Evolutionary conservation across 441 rosid genomes (phyloP), one percentile per base, ranked within the genome.

Genomic region (Gossypium aridum): DNA sequence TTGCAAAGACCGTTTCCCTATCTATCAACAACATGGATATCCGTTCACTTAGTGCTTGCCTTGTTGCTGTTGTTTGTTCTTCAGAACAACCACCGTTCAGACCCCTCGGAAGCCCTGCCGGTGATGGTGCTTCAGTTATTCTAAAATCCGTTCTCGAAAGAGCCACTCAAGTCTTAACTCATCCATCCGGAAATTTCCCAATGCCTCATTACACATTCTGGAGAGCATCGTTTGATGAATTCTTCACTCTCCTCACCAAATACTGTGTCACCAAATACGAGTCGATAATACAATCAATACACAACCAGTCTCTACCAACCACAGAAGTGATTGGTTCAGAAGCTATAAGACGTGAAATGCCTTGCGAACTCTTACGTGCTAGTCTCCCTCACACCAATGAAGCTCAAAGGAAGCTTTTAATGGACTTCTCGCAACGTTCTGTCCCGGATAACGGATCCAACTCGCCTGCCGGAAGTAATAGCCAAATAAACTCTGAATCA

Each of bases 61-160:
- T 96, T 73, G 96, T 93, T 60, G 99, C 99, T 14, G 93, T 96
- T 72, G 99, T 93, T 66, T 96, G 99, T 80, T 93, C 99, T 67
- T 83, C 90, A 25, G 99, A 93, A 84, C 98, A 92, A 86, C 99
- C 99, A 1, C 99, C 98, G 26, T 89, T 96, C 54, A 88, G 99
- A 53, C 98, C 99, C 75, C 79, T 93, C 70, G 97, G 99, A 70
- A 91, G 97, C 75, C 77, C 92, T 31, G 85, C 97, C 26, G 99
- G 99, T 3, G 96, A 96, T 53, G 96, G 97, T 57, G 98, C 99
- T 64, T 87, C 98, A 0, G 64, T 87, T 75, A 78, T 93, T 67
- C 80, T 96, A 80, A 83, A 83, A 77, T 81, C 90, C 56, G 87
- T 92, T 77, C 92, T 92, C 47, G 97, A 92, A 61, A 89, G 89